Evolutionary conservation across 164 flowering plant genomes (phyloP).

Genomic region (Euptelea pleiosperma): DNA sequence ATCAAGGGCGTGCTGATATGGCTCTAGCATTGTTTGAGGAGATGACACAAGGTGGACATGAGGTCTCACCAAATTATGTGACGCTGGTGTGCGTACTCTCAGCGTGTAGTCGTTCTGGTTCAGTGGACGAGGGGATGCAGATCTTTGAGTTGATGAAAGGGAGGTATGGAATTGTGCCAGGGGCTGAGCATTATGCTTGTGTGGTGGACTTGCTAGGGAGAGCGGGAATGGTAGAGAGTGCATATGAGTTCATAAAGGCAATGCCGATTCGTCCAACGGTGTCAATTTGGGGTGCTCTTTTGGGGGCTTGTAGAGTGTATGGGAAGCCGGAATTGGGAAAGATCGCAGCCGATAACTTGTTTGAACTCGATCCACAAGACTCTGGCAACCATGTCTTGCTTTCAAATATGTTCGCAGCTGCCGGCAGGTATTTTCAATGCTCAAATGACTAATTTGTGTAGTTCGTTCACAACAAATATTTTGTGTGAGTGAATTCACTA

Average conservation of each 20-base stretch:
- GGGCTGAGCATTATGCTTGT: constrained; percentile 83
- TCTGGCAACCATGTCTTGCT: constrained; percentile 82
- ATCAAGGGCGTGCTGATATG: constrained; percentile 62
- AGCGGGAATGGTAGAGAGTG: constrained; percentile 74
- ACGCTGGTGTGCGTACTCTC: constrained; percentile 69
- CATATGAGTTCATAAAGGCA: constrained; percentile 51
- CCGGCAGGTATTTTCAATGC: constrained; percentile 63
- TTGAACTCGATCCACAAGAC: constrained; percentile 78
- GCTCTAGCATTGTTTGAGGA: constrained; percentile 57
- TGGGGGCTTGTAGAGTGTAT: constrained; percentile 67
- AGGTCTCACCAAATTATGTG: constrained; percentile 54
- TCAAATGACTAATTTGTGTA: neutral
- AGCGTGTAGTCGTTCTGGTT: constrained; percentile 78
- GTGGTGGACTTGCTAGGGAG: constrained; percentile 82
- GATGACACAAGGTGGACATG: constrained; percentile 34
- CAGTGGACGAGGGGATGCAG: constrained; percentile 54
- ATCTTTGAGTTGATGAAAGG: constrained; percentile 64
- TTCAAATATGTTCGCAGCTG: constrained; percentile 75
- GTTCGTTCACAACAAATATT: too few species aligned
- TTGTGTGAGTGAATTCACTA: neutral
- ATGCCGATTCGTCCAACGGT: constrained; percentile 67
- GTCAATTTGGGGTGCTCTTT: constrained; percentile 86
- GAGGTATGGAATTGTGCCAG: constrained; percentile 59
- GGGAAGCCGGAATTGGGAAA: constrained; percentile 63
- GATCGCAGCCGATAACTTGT: constrained; percentile 66